Evolutionary conservation across 1,139 yeast genomes (phyloP).

Genomic region (Eremothecium cymbalariae): DNA sequence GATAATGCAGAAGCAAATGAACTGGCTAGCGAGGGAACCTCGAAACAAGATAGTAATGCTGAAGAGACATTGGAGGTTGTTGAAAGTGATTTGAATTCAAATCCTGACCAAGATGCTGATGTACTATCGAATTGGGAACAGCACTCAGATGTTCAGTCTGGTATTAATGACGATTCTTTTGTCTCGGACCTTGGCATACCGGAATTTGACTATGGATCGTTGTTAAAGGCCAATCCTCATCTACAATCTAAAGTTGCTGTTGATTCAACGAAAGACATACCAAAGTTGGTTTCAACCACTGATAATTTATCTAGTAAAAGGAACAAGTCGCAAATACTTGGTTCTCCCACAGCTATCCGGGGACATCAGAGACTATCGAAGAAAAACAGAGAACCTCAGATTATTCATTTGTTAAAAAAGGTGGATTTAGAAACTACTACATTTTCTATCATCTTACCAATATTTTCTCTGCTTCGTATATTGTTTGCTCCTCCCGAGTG

Average conservation of each 20-base stretch:
- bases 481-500: constrained; percentile 19
- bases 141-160: background rate
- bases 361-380: no score
- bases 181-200: background rate
- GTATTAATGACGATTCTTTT: background rate
- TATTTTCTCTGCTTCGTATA: constrained; percentile 15
- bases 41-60: no score
- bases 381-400: constrained; percentile 20
- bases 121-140: constrained; percentile 4
- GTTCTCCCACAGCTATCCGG: no score
- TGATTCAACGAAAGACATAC: no score
- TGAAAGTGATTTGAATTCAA: no score
- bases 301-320: no score
- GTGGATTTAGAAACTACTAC: constrained; percentile 20
- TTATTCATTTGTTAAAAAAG: constrained; percentile 22
- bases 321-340: no score
- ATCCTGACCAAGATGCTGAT: constrained; percentile 9
- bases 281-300: no score
- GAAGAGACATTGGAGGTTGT: no score
- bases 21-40: no score
- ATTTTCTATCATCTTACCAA: constrained; percentile 20
- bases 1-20: constrained; percentile 6
- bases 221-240: constrained; percentile 3
- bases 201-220: constrained; percentile 2
- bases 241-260: background rate